Evolutionary conservation across 805 yeast species (phyloP), one percentile per base, ranked within the genome.

Genomic region (Candida sanyiensis): DNA sequence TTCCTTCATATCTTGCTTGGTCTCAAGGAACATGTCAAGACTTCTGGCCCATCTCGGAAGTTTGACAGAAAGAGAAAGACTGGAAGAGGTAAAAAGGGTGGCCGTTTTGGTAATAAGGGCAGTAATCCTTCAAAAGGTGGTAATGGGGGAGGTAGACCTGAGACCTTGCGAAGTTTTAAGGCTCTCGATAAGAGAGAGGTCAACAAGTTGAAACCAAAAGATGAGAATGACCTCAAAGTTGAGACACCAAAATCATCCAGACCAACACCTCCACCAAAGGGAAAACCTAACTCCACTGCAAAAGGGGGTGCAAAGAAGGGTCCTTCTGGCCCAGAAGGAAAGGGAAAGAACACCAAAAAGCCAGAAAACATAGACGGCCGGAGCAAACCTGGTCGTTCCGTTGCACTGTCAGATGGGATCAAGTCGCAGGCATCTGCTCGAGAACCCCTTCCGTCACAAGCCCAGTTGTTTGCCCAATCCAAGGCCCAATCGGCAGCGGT

Each of bases 1-100:
- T 76, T 76, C 43, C 54, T 76, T 15, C 69, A 61, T 35, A 67
- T 61, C 11, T 58, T 71, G 20, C 55, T 77, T 22, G 78, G 77
- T 0, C 63, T 75, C 28, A 70, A 68, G 45, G 80, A 64, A 34
- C 45, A 38, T 27, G 42, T 38, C 20, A 48, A 50, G 35, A 13
- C 24, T 17, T 20, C n/a, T 15, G 15, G 46, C 8, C 6, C 45
- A 7, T 23, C 22, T 28, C 39, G 31, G 24, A 43, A 39, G 29
- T 34, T 43, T 21, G 45, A 35, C 16, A 53, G 61, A 43, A 57
- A 49, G 40, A 61, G 69, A 39, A 62, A 65, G 35, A 47, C 53
- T 22, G 67, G 71, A 6, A 64, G 66, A 44, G 54, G 61, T n/a
- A 49, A 40, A 35, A 38, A 48, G 28, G 50, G n/a, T n/a, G n/a